Base-by-base conservation (phyloP, 2,329 filamentous ascomycete species). In the Fusarium marasasianum region DNA sequence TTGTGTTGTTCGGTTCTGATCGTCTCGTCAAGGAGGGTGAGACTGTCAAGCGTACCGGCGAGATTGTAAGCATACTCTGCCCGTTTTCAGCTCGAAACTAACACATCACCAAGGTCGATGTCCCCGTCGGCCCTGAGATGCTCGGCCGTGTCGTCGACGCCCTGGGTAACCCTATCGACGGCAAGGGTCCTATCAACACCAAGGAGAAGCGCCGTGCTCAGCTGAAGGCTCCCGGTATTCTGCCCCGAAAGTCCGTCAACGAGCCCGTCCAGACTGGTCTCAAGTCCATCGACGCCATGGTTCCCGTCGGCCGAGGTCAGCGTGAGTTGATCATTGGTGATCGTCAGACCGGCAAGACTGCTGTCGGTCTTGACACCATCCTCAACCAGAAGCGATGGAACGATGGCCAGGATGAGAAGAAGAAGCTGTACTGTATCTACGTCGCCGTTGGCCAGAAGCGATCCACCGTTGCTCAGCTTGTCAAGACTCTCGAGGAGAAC, bases 261-360 rank as follows among this genome's bases (percentile, higher is more conserved):
- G 91, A 99, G 91, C 96, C 96, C 79, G 96, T 99, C 79, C 96
- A 99, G 92, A 99, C 96, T 85, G 96, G 96, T 90, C 92, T 98
- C 81, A 99, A 99, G 91, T 98, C 94, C 81, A 91, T 99, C 89
- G 96, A 99, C 85, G 95, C 96, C 88, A 98, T 99, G 96, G 96
- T 99, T 81, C 96, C 96, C 82, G 98, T 99, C 82, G 96, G 96
- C 85, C 96, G 96, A 96, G 96, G 96, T 84, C 96, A 99, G 91
- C 96, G 96, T 96, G 96, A 99, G 90, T 89, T 99, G 91, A 98
- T 99, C 87, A 99, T 99, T 87, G 96, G 96, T 90, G 96, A 99
- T 86, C 96, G 96, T 95, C 96, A 99, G 89, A 99, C 96, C 81
- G 96, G 96, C 87, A 99, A 99, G 93, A 99, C 96, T 84, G 96